Conservation (phyloP, 2,329 filamentous ascomycete species). For the Aspergillus alliaceus region DNA sequence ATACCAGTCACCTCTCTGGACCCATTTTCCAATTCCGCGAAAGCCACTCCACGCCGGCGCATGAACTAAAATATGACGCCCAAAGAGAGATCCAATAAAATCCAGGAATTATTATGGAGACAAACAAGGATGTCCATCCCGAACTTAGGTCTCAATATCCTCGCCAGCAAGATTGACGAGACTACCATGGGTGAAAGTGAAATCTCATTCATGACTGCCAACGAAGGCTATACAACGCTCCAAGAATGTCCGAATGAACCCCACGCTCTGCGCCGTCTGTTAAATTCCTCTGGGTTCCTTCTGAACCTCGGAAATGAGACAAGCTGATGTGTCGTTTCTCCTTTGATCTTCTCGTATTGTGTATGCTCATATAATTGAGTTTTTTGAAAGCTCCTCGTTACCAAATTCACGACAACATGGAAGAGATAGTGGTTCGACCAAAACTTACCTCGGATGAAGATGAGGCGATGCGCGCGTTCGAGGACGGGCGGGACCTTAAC, state of each 20-base stretch:
- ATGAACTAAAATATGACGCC: not conserved
- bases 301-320: not conserved
- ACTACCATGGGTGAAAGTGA: not conserved
- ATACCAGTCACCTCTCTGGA: too few relatives aligned
- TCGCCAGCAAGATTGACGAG: not conserved
- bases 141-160: not conserved
- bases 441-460: not conserved
- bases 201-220: not conserved
- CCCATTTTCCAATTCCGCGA: not conserved
- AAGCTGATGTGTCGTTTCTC: not conserved
- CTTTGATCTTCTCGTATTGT: not conserved
- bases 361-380: not conserved
- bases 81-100: not conserved
- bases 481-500: not conserved
- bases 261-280: not conserved
- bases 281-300: not conserved
- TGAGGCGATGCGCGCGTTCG: not conserved
- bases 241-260: not conserved
- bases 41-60: not conserved
- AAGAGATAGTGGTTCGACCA: not conserved
- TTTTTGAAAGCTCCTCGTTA: not conserved
- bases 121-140: not conserved
- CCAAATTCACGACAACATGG: not conserved
- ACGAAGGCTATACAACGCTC: not conserved
- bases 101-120: not conserved